phyloP scores from a whole-genome alignment of 2,329 filamentous ascomycete genomes.

The Fusarium sp. region DNA sequence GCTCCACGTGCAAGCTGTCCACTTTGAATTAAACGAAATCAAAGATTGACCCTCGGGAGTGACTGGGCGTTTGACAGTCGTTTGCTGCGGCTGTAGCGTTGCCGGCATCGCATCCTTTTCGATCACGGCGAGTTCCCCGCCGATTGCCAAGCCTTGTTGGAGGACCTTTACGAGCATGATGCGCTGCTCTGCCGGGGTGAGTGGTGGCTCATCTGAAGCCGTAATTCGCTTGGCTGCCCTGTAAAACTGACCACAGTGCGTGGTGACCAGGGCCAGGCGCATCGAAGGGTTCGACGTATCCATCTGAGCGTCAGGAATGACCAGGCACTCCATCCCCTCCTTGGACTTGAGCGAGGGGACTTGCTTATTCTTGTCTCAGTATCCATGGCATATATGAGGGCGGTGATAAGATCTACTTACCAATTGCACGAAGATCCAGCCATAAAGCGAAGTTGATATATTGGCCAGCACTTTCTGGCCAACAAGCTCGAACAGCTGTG shows the following conservation, averaged over 20 bases:
- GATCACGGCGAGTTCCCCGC: conserved; percentile 15
- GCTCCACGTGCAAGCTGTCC: conserved; percentile 25
- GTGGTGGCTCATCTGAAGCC: background rate
- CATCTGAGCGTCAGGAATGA: conserved; percentile 17
- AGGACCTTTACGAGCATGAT: conserved; percentile 16
- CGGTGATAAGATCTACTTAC: conserved; percentile 22
- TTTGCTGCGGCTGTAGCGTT: conserved; percentile 14
- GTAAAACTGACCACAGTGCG: conserved; percentile 35
- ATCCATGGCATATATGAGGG: conserved; percentile 1
- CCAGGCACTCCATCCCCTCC: conserved; percentile 26
- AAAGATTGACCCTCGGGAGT: conserved; percentile 1
- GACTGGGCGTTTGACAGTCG: conserved; percentile 20
- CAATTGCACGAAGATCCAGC: conserved; percentile 35
- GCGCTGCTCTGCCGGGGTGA: conserved; percentile 3
- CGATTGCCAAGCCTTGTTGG: conserved; percentile 29
- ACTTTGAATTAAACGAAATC: conserved; percentile 18
- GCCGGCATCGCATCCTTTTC: conserved; percentile 14
- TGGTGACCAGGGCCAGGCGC: conserved; percentile 21
- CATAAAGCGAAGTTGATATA: conserved; percentile 10
- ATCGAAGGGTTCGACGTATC: conserved; percentile 15
- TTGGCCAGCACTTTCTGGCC: conserved; percentile 21
- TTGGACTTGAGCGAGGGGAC: conserved; percentile 21
- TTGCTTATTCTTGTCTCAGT: conserved; percentile 28
- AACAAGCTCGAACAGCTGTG: conserved; percentile 31
- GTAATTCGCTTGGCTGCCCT: conserved; percentile 25